Conservation (phyloP, 768 basidiomycete species). For the Leccinum rimulosum region DNA sequence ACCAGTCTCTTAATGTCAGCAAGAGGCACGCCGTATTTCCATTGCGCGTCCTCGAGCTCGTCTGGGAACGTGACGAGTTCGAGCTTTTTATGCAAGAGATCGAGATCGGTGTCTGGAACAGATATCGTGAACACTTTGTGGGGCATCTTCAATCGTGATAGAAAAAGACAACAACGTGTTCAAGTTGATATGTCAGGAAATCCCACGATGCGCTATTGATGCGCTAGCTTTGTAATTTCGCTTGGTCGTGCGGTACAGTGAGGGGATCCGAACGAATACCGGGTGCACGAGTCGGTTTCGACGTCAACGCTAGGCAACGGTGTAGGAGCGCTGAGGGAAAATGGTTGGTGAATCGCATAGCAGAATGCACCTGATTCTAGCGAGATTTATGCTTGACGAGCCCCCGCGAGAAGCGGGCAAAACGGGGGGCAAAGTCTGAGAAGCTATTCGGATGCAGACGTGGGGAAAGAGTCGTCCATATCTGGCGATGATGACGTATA, state of each 20-base stretch:
- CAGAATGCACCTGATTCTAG: not conserved
- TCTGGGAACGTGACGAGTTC: conserved; percentile 50
- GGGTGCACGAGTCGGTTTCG: not conserved
- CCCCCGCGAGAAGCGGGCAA: not conserved
- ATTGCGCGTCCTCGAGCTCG: conserved; percentile 49
- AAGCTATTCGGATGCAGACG: not conserved
- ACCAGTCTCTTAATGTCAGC: conserved; percentile 47
- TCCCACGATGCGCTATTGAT: conserved; percentile 1
- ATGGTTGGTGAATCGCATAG: not conserved
- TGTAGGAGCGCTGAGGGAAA: too few relatives aligned
- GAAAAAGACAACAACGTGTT: not conserved
- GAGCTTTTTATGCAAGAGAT: conserved; percentile 45
- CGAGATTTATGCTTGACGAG: not conserved
- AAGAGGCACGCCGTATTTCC: conserved; percentile 53
- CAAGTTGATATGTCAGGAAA: not conserved
- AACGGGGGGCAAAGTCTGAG: not conserved
- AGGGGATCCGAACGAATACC: not conserved
- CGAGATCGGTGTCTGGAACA: conserved; percentile 42
- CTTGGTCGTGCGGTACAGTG: not conserved
- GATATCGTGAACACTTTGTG: conserved; percentile 48
- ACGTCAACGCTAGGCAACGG: not conserved
- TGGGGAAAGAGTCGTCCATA: conserved; percentile 1
- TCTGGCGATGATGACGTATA: conserved; percentile 9
- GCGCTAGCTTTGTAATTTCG: not conserved
- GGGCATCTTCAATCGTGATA: conserved; percentile 11